A percentile compares a stretch with the other conserved stretches of the same genome.
Conservation (phyloP, 2,329 filamentous ascomycete species). For the Neonectria neomacrospora region DNA sequence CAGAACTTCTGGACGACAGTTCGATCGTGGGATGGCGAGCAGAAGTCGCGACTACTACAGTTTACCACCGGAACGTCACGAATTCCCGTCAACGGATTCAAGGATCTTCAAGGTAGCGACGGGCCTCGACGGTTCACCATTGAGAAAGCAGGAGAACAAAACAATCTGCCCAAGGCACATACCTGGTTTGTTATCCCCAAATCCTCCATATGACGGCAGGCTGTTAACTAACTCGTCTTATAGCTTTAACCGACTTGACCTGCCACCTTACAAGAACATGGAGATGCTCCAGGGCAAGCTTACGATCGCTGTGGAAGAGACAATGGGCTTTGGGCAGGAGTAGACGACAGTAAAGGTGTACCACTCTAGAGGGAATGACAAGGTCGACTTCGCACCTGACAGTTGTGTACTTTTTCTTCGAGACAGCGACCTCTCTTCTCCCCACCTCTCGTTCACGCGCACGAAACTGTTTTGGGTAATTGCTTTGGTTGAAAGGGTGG, state of each 20-base stretch:
- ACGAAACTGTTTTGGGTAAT: conserved; percentile 46
- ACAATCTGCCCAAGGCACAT: conserved; percentile 94
- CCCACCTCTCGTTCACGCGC: conserved; percentile 34
- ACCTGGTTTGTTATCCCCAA: conserved; percentile 78
- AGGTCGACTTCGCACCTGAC: conserved; percentile 24
- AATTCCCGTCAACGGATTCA: conserved; percentile 99
- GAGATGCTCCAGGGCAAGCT: conserved; percentile 89
- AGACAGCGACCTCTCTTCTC: conserved; percentile 33
- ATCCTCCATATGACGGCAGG: neutral
- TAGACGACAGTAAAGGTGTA: conserved; percentile 57
- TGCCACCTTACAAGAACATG: conserved; percentile 91
- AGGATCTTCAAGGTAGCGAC: conserved; percentile 97
- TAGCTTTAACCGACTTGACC: conserved; percentile 96
- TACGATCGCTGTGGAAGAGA: conserved; percentile 97
- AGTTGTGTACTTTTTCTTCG: conserved; percentile 35
- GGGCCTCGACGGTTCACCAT: conserved; percentile 96
- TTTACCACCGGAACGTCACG: conserved; percentile 97
- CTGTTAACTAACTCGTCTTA: conserved; percentile 38
- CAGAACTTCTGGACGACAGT: conserved; percentile 99
- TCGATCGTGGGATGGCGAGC: conserved; percentile 95
- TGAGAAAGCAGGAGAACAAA: conserved; percentile 93
- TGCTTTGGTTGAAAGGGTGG: conserved; percentile 47
- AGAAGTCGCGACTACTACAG: conserved; percentile 94
- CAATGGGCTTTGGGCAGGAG: conserved; percentile 98
- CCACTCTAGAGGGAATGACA: conserved; percentile 32